Base-by-base conservation (phyloP, 768 basidiomycete genomes). In the Pleurotus giganteus region DNA sequence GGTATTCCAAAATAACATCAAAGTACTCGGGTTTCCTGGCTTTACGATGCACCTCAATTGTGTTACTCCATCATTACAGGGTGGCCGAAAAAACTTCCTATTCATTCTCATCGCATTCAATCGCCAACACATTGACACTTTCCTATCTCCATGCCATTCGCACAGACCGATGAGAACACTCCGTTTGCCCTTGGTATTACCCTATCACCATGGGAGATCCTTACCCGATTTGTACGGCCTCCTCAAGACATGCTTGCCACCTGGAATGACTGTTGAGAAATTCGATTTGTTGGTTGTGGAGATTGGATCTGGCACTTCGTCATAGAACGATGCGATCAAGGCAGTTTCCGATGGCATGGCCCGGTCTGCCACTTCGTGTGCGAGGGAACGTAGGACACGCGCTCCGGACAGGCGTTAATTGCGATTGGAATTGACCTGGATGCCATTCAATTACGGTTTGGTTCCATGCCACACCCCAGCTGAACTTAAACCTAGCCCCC, bases 351-450 rank as follows among this genome's bases (percentile, higher is more conserved):
- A 37, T 51, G 49, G 49, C 17, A 27, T 29, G 9, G 23, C 34
- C 34, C n/a, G 49, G 32, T 51, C 15, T 19, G 3, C 44, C 5
- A n/a, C 19, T 41, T 41, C 39, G 46, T 47, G 49, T 29, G 49
- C 49, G 31, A 51, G 49, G 19, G 49, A 51, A 51, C 17, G 49
- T 51, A 31, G 32, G 31, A 51, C 49, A 51, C 49, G 49, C 49
- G 31, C 49, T 51, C 49, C 49, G 49, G 49, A 37, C 34, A 51
- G 34, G 23, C 34, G 49, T 36, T 36, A 51, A 17, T 51, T 51
- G 49, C 49, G 49, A 51, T 15, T 29, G 44, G 24, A 45, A 24
- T 23, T 45, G 19, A 23, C 44, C 44, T 45, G 2, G 12, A 28
- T 9, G 5, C 12, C 27, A 26, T 11, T 4, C 7, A 15, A 34